Evolutionary conservation across 2,329 filamentous ascomycete genomes (phyloP).

Genomic region (Stemphylium lycopersici): DNA sequence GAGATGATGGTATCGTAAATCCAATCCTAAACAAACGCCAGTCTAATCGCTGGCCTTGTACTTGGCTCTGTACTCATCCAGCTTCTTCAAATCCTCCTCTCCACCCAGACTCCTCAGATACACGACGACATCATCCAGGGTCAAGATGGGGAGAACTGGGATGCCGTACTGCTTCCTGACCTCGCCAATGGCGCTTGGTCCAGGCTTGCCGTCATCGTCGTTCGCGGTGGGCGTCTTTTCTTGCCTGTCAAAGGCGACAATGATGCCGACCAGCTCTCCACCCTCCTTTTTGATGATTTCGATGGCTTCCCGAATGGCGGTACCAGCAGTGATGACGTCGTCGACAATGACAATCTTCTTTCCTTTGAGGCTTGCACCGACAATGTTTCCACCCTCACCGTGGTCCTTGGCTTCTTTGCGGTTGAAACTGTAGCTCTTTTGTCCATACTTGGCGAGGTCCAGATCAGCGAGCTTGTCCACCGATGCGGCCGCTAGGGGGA

Average conservation of each 20-base stretch:
- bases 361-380: conserved; percentile 83
- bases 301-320: conserved; percentile 90
- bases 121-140: conserved; percentile 75
- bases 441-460: conserved; percentile 68
- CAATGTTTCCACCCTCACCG: conserved; percentile 91
- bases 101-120: conserved; percentile 53
- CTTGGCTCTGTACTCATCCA: conserved; percentile 50
- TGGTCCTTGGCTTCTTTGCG: conserved; percentile 96
- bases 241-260: conserved; percentile 86
- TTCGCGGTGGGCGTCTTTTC: conserved; percentile 72
- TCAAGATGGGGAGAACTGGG: conserved; percentile 82
- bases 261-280: conserved; percentile 81
- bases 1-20: conserved; percentile 1
- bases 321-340: conserved; percentile 95
- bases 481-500: conserved; percentile 82
- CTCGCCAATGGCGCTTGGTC: conserved; percentile 83
- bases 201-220: conserved; percentile 69
- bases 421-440: conserved; percentile 86
- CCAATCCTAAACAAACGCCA: neutral
- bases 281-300: conserved; percentile 86
- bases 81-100: conserved; percentile 52
- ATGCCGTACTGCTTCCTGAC: conserved; percentile 82
- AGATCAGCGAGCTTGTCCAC: conserved; percentile 76
- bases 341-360: conserved; percentile 90
- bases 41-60: conserved; percentile 48